Evolutionary conservation across 1,284 basidiomycete genomes (phyloP).

Genomic region (Cryptococcus sp.): DNA sequence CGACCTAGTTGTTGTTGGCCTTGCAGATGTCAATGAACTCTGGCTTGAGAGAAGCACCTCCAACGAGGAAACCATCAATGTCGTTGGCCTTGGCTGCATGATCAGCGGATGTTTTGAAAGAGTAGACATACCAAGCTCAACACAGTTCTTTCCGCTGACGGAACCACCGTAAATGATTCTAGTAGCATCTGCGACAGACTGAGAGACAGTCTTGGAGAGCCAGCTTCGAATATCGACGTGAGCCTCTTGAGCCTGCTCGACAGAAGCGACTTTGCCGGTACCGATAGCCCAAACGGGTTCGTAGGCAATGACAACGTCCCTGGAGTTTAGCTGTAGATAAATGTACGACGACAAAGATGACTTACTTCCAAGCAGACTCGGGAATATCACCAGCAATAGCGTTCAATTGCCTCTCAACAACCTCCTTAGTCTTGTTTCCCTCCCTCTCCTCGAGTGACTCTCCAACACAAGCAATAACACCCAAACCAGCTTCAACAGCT

Average conservation of each 20-base stretch:
- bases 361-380: conserved; percentile 73
- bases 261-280: conserved; percentile 90
- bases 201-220: conserved; percentile 64
- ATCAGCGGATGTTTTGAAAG: background rate
- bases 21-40: conserved; percentile 94
- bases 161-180: conserved; percentile 96
- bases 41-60: conserved; percentile 95
- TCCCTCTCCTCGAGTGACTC: conserved; percentile 92
- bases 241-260: conserved; percentile 76
- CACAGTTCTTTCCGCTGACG: conserved; percentile 81
- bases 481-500: conserved; percentile 70
- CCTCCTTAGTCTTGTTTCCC: conserved; percentile 66
- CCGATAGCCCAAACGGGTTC: conserved; percentile 99
- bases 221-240: conserved; percentile 80
- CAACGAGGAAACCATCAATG: conserved; percentile 98
- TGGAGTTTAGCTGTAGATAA: conserved; percentile 33
- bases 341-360: conserved; percentile 9
- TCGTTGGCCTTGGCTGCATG: conserved; percentile 65
- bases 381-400: conserved; percentile 64
- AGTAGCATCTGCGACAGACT: conserved; percentile 66
- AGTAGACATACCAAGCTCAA: conserved; percentile 68
- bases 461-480: conserved; percentile 92
- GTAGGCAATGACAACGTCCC: conserved; percentile 90
- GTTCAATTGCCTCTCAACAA: conserved; percentile 78
- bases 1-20: conserved; percentile 41